Conservation (phyloP, 768 basidiomycete genomes). For the Trametes cingulata region DNA sequence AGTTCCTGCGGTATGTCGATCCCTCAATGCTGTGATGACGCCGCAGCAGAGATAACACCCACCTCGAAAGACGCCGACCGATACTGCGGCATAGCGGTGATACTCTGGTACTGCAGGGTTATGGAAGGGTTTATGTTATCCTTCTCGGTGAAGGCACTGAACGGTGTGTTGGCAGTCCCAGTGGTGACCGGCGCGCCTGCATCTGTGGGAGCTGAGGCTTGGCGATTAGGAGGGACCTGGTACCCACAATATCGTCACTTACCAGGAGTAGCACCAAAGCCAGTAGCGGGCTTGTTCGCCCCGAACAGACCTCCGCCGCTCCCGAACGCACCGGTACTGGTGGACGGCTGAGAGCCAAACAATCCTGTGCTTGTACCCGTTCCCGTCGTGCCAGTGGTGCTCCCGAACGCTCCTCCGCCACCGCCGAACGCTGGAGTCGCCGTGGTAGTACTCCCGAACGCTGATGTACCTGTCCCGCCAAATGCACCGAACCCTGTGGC, state of each 20-base stretch:
- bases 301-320: conserved; percentile 57
- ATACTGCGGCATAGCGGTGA: conserved; percentile 79
- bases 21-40: not conserved
- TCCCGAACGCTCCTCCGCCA: conserved; percentile 21
- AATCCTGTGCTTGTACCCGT: conserved; percentile 32
- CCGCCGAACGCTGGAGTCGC: conserved; percentile 45
- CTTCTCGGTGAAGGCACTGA: conserved; percentile 61
- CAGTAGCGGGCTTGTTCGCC: conserved; percentile 45
- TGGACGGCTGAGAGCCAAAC: conserved; percentile 36
- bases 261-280: conserved; percentile 46
- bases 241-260: conserved; percentile 36
- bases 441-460: conserved; percentile 46
- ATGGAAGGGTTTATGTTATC: conserved; percentile 48
- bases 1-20: conserved; percentile 38
- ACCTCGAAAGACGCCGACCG: conserved; percentile 65
- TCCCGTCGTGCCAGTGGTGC: conserved; percentile 26
- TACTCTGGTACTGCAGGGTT: conserved; percentile 77
- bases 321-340: conserved; percentile 33
- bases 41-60: conserved; percentile 19
- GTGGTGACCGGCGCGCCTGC: conserved; percentile 58
- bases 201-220: not conserved
- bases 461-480: conserved; percentile 53
- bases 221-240: not conserved
- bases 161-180: conserved; percentile 70
- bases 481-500: conserved; percentile 77